Evolutionary conservation across 1,139 yeast genomes (phyloP).

Genomic region (Candida mesenterica): DNA sequence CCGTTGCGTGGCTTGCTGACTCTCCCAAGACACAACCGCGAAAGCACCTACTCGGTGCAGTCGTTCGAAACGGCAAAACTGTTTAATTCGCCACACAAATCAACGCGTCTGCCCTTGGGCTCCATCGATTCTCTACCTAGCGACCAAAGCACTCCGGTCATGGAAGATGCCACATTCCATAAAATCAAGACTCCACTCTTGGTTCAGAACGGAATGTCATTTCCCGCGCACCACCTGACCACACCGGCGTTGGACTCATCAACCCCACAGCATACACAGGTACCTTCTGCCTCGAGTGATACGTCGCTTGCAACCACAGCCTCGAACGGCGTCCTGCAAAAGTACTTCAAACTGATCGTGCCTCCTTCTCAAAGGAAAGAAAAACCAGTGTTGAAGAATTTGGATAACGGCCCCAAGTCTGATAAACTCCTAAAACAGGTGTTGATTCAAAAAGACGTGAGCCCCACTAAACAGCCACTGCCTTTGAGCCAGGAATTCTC

Average conservation of each 20-base stretch:
- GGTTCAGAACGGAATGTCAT: constrained; percentile 7
- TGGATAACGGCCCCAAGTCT: no score
- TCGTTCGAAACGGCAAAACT: constrained; percentile 32
- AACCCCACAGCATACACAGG: background rate
- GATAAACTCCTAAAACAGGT: constrained; percentile 1
- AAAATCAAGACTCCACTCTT: constrained; percentile 11
- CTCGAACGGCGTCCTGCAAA: background rate
- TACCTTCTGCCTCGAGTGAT: background rate
- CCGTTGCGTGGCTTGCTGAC: constrained; percentile 7
- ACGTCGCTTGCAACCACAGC: background rate
- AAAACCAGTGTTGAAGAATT: background rate
- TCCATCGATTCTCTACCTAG: constrained; percentile 7
- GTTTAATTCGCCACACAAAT: constrained; percentile 13
- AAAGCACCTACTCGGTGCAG: constrained; percentile 22
- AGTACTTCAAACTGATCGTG: constrained; percentile 1
- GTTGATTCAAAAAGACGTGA: constrained; percentile 7
- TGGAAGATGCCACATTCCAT: constrained; percentile 27
- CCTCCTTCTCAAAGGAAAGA: background rate
- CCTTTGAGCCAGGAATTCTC: constrained; percentile 5
- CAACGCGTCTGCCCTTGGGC: constrained; percentile 3
- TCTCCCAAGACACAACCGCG: constrained; percentile 2
- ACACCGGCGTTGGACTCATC: no score
- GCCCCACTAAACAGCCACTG: constrained; percentile 3
- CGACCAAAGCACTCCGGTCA: constrained; percentile 19
- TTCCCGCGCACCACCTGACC: background rate